Conservation (phyloP, 2,329 filamentous ascomycete species). For the Epichloe sp. region DNA sequence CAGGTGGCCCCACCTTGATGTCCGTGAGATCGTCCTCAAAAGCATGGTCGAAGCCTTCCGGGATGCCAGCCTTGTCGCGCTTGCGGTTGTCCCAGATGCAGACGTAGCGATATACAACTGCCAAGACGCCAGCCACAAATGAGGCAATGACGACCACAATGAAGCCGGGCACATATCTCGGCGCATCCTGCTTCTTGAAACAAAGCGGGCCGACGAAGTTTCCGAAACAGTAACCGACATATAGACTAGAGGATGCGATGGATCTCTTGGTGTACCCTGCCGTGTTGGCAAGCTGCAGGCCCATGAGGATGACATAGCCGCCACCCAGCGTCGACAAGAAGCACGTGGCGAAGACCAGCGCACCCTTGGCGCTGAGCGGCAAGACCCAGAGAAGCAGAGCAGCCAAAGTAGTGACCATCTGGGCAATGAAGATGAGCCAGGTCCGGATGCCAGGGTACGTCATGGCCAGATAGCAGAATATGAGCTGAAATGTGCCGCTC, state of each 20-base stretch:
- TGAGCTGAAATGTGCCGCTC: not conserved
- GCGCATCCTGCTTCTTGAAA: constrained; percentile 24
- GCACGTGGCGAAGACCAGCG: not conserved
- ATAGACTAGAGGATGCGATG: constrained; percentile 8
- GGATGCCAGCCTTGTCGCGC: not conserved
- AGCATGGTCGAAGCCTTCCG: constrained; percentile 1
- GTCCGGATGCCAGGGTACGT: not conserved
- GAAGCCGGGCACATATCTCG: constrained; percentile 35
- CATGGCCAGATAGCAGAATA: constrained; percentile 1
- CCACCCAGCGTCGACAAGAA: not conserved
- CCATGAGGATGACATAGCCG: not conserved
- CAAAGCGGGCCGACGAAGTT: constrained; percentile 29
- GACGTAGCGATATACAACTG: not conserved
- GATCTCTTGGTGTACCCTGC: constrained; percentile 3
- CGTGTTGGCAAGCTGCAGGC: constrained; percentile 14
- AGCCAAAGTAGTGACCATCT: not conserved
- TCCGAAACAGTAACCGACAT: constrained; percentile 24
- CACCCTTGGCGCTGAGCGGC: not conserved
- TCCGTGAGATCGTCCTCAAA: not conserved
- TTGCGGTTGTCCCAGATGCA: not conserved
- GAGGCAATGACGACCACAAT: not conserved
- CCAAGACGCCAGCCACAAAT: not conserved
- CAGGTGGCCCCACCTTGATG: not conserved
- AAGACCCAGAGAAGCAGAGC: not conserved
- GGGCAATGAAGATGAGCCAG: not conserved